phyloP scores from a whole-genome alignment of 208 protist species.

The Acanthamoeba divionensis region DNA sequence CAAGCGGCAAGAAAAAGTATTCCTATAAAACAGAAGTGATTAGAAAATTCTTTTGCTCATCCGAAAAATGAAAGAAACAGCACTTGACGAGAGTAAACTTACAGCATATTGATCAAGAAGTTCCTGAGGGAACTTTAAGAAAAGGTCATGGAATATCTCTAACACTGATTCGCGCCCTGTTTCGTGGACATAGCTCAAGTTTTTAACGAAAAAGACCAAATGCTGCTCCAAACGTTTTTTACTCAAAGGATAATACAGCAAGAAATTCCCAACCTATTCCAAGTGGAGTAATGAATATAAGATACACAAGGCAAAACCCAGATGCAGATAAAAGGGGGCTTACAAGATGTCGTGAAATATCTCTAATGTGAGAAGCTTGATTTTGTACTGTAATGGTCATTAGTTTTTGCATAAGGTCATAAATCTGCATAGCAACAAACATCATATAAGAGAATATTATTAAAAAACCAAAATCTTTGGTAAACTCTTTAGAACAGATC shows the following conservation, averaged over 20 bases:
- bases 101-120: background rate
- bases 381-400: background rate
- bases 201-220: conserved; percentile 37
- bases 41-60: background rate
- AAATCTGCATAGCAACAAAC: background rate
- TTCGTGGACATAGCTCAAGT: conserved; percentile 37
- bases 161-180: conserved; percentile 20
- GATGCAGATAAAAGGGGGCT: background rate
- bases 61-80: background rate
- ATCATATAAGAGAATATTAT: no score
- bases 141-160: conserved; percentile 26
- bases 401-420: background rate
- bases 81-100: background rate
- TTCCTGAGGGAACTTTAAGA: background rate
- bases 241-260: conserved; percentile 29
- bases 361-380: background rate
- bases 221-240: conserved; percentile 18
- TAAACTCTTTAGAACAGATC: no score
- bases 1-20: conserved; percentile 50
- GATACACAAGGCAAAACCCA: no score
- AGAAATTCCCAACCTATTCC: background rate
- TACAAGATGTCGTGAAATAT: background rate
- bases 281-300: no score
- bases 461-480: no score
- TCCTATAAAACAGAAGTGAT: background rate